Conservation (phyloP, 164 flowering plant genomes). For the Nymphaea colorata region DNA sequence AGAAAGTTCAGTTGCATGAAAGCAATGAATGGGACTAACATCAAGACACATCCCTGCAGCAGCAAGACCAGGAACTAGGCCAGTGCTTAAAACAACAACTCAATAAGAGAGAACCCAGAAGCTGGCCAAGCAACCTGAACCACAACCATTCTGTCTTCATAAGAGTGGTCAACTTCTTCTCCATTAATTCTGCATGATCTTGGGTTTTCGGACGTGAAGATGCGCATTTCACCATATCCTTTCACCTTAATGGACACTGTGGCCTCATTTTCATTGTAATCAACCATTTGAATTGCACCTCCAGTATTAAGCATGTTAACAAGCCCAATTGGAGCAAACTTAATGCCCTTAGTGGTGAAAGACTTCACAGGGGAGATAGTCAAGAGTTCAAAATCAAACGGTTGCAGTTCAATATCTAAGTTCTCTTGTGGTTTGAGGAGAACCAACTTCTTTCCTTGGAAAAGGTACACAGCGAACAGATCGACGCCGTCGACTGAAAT, state of each 20-base stretch:
- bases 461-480: slow-evolving; percentile 46
- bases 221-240: slow-evolving; percentile 65
- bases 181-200: slow-evolving; percentile 39
- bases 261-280: slow-evolving; percentile 8
- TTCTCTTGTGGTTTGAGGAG: slow-evolving; percentile 28
- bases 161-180: slow-evolving; percentile 29
- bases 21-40: no score
- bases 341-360: slow-evolving; percentile 17
- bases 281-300: slow-evolving; percentile 53
- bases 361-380: slow-evolving; percentile 54
- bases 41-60: no score
- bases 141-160: slow-evolving; percentile 41
- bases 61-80: no score
- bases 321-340: slow-evolving; percentile 76
- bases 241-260: slow-evolving; percentile 40
- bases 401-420: slow-evolving; percentile 42
- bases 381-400: slow-evolving; percentile 65
- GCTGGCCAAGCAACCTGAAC: slow-evolving; percentile 63
- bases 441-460: slow-evolving; percentile 34
- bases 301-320: slow-evolving; percentile 86
- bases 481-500: slow-evolving; percentile 33
- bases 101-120: slow-evolving; percentile 23
- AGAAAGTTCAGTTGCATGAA: no score
- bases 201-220: slow-evolving; percentile 48
- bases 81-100: slow-evolving; percentile 35